Evolutionary conservation across 129 eudicot genomes (phyloP), one percentile per base, ranked within the genome.

Genomic region (Lactuca saligna): DNA sequence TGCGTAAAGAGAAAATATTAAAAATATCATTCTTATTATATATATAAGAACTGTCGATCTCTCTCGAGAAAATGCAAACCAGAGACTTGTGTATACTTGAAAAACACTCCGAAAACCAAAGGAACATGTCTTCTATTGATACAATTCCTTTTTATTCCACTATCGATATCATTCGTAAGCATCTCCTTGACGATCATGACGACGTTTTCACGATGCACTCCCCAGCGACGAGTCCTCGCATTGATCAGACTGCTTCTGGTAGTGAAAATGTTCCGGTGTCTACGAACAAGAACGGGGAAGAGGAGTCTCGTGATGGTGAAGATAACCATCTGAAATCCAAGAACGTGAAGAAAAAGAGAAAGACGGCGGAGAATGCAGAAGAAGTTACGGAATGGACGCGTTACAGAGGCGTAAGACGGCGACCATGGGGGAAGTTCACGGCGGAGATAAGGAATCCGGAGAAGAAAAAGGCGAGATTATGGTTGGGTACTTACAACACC

Each of bases 341-440:
- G 5, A 46, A 46, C 2, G n/a, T 3, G 51, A 46, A 46, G 51
- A 46, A 46, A 46, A 46, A 46, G 51, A 46, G 51, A 46, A 46
- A 11, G 51, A 46, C 51, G 15, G 51, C 51, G 51, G 51, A 46
- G 15, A 46, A 46, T 46, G 51, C 4, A 2, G 51, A 46, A 46
- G 51, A 46, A n/a, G 51, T 46, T 42, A 53, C 34, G 2, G 83
- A 80, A 37, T 71, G 80, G 68, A 77, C 78, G 37, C 62, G 82
- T 63, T 80, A 76, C 54, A 61, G 80, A 63, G 88, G 84, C 3
- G 76, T 83, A 10, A 72, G 88, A 56, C n/a, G 84, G 65, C 70
- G 84, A 31, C 88, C 87, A 6, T 83, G 84, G 87, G 87, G 87
- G 57, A 79, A 75, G 79, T 83, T 75, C 12, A 84, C 87, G 12